Evolutionary conservation across 179 eudicot genomes (phyloP).

Genomic region (Beta lomatogona): DNA sequence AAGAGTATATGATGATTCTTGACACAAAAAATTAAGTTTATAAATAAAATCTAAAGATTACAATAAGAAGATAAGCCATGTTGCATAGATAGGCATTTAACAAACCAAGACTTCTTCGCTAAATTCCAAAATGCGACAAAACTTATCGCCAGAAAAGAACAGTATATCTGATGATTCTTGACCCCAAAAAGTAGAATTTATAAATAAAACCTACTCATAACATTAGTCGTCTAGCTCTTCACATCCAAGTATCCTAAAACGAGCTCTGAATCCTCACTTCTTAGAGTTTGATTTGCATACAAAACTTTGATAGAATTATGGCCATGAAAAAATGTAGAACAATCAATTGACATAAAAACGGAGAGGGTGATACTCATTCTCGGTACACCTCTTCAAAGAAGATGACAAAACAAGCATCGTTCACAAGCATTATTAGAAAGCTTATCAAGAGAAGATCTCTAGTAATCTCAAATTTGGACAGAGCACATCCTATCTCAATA

Average conservation of each 20-base stretch:
- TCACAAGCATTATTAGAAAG: background rate
- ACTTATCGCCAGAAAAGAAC: no score
- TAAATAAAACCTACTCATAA: no score
- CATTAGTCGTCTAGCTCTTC: no score
- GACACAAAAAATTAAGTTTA: background rate
- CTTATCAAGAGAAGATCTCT: background rate
- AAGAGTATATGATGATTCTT: no score
- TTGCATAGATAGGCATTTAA: background rate
- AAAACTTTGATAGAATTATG: background rate
- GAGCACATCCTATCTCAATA: no score
- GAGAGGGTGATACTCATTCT: background rate
- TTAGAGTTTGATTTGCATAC: background rate
- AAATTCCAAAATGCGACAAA: no score
- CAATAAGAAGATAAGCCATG: background rate
- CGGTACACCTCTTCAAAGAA: no score
- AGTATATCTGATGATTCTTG: no score
- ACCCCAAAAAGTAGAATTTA: no score
- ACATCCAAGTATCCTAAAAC: no score
- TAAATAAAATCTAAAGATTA: background rate
- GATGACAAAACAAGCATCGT: background rate
- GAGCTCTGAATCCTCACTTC: background rate
- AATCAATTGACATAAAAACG: background rate
- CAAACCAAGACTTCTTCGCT: no score
- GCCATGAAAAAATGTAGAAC: background rate
- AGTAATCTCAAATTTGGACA: background rate